Evolutionary conservation across 768 basidiomycete species (phyloP).

Genomic region (Macrolepiota dolichaula): DNA sequence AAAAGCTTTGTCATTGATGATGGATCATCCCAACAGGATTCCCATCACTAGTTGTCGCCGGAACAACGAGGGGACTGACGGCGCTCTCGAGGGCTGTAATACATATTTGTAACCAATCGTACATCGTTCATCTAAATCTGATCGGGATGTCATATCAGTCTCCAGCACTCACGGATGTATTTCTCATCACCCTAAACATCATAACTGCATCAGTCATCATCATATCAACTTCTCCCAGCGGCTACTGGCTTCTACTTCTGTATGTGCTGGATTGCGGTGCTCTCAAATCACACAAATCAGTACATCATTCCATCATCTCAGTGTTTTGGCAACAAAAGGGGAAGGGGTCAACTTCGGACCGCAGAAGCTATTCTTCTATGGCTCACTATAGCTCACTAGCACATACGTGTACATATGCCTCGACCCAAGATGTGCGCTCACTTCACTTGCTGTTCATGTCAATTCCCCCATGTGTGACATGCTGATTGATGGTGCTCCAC

Average conservation of each 20-base stretch:
- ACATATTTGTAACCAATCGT: neutral
- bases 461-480: neutral
- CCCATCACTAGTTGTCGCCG: slow-evolving; percentile 4
- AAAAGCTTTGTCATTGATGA: neutral
- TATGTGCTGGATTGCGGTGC: neutral
- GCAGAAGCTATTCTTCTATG: neutral
- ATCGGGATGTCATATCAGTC: slow-evolving; percentile 4
- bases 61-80: neutral
- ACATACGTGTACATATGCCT: neutral
- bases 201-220: slow-evolving; percentile 5
- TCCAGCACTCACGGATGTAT: slow-evolving; percentile 10
- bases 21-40: slow-evolving; percentile 1
- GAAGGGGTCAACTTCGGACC: neutral
- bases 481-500: slow-evolving; percentile 8
- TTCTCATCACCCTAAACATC: slow-evolving; percentile 7
- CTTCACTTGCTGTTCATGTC: neutral
- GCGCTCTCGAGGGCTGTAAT: neutral
- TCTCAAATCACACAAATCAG: slow-evolving; percentile 2
- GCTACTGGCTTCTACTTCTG: slow-evolving; percentile 1
- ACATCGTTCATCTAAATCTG: neutral
- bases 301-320: slow-evolving; percentile 7
- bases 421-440: neutral
- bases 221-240: slow-evolving; percentile 1
- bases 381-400: neutral
- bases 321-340: neutral